Percentiles rank a stretch among this genome's conserved stretches.
These are phyloP conservation scores for Phtheirospermum japonicum DNA, from an alignment of 257 asterid genomes.

Conservation along the genomic window DNA sequence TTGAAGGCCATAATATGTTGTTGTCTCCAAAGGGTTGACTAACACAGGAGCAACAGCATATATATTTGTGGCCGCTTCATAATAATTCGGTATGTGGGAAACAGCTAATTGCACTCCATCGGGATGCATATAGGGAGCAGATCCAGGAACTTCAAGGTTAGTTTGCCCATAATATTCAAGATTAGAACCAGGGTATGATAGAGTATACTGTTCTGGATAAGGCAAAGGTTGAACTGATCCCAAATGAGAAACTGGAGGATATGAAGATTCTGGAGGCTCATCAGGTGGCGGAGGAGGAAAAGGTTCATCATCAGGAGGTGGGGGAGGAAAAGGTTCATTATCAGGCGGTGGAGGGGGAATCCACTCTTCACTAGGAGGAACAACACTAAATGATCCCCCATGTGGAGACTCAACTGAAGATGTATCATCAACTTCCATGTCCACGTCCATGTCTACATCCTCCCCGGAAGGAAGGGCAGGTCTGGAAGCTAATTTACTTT, in stretches of 20 bases:
- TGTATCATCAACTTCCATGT: slow-evolving; percentile 94
- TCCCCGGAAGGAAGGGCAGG: slow-evolving; percentile 44
- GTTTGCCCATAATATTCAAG: slow-evolving; percentile 63
- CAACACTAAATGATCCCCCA: slow-evolving; percentile 28
- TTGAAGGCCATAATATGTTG: slow-evolving; percentile 61
- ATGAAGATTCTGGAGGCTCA: slow-evolving; percentile 62
- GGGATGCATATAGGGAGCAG: slow-evolving; percentile 43
- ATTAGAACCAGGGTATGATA: slow-evolving; percentile 54
- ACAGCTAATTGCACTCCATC: slow-evolving; percentile 52
- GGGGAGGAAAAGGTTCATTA: slow-evolving; percentile 83
- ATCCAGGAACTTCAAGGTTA: slow-evolving; percentile 38
- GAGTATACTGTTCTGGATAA: slow-evolving; percentile 46
- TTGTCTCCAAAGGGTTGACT: slow-evolving; percentile 49
- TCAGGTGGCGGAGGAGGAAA: slow-evolving; percentile 67
- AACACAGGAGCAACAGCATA: slow-evolving; percentile 52
- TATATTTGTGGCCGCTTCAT: slow-evolving; percentile 46
- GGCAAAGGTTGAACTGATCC: slow-evolving; percentile 51
- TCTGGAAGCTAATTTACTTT: slow-evolving; percentile 34
- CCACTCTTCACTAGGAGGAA: slow-evolving; percentile 64
- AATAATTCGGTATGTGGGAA: slow-evolving; percentile 60
- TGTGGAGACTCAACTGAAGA: slow-evolving; percentile 36
- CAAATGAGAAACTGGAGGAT: slow-evolving; percentile 45
- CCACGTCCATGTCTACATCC: slow-evolving; percentile 94
- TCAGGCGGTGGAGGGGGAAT: slow-evolving; percentile 95
- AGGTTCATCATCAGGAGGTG: slow-evolving; percentile 75